These are phyloP conservation scores for Coemansia sp. DNA, from an alignment of 192 early-diverging fungal genomes.

Conservation along the genomic window DNA sequence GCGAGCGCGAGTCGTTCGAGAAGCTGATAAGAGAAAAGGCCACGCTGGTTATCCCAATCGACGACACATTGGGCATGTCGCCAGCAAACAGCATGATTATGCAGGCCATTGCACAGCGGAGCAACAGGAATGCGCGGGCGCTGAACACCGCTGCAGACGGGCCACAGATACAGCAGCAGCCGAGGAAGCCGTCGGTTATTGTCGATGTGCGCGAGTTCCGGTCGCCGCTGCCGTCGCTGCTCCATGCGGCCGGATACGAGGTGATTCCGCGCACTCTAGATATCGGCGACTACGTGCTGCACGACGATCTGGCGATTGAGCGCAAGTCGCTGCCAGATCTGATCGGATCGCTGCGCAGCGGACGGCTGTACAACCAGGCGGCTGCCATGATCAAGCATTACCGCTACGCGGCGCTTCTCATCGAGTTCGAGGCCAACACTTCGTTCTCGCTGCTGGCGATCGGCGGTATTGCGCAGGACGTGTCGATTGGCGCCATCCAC, in stretches of 20 bases:
- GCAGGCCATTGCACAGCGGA: slow-evolving; percentile 14
- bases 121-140: slow-evolving; percentile 28
- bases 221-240: slow-evolving; percentile 80
- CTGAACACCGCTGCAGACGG: background rate
- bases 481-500: slow-evolving; percentile 62
- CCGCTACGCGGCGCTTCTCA: slow-evolving; percentile 72
- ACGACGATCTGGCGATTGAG: slow-evolving; percentile 84
- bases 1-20: slow-evolving; percentile 94
- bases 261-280: slow-evolving; percentile 82
- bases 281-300: slow-evolving; percentile 93
- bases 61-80: slow-evolving; percentile 15
- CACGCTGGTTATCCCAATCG: slow-evolving; percentile 56
- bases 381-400: slow-evolving; percentile 89
- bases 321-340: slow-evolving; percentile 91
- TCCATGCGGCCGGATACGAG: slow-evolving; percentile 75
- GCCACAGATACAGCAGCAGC: background rate
- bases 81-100: slow-evolving; percentile 23
- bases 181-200: slow-evolving; percentile 54
- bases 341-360: slow-evolving; percentile 76
- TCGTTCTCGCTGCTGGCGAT: slow-evolving; percentile 75
- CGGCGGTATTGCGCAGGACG: slow-evolving; percentile 50
- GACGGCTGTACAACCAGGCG: slow-evolving; percentile 86
- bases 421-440: slow-evolving; percentile 89
- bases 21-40: slow-evolving; percentile 86
- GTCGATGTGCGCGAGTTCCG: slow-evolving; percentile 94